phyloP scores from a whole-genome alignment of 164 flowering plant genomes.

The Umbellularia californica region DNA sequence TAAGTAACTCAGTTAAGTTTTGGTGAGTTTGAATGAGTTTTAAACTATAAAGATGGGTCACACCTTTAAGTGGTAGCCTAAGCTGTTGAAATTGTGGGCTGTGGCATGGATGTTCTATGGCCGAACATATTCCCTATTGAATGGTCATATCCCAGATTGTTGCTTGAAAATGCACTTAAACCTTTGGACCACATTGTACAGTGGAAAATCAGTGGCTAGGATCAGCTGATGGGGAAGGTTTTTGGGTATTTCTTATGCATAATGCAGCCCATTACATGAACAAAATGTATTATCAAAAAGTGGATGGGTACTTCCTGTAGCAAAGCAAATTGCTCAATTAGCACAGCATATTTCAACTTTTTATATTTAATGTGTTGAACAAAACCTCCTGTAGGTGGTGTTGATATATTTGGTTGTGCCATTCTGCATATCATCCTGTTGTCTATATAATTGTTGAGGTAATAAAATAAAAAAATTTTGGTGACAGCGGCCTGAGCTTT shows the following conservation, averaged over 20 bases:
- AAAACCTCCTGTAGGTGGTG: not conserved
- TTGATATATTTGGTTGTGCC: not conserved
- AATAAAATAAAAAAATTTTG: not conserved
- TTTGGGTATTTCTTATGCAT: not conserved
- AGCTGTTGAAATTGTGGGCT: not conserved
- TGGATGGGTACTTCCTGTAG: not conserved
- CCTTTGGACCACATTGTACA: not conserved
- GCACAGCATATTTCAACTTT: not conserved
- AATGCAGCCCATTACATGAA: not conserved
- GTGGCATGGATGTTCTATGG: not conserved
- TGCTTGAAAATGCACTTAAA: not conserved
- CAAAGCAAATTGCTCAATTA: not conserved
- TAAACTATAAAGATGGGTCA: not conserved
- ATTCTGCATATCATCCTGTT: not conserved
- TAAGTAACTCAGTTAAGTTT: too few species aligned
- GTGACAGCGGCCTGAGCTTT: slow-evolving; percentile 94
- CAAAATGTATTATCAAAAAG: not conserved
- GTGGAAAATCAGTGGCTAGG: not conserved
- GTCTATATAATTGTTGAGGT: not conserved
- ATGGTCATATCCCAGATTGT: not conserved
- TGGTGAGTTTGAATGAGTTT: too few species aligned
- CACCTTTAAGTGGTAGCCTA: not conserved
- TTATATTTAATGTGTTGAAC: too few species aligned
- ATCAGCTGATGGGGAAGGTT: not conserved
- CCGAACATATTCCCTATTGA: not conserved